A percentile compares a stretch with the other conserved stretches of the same genome.
phyloP scores from a whole-genome alignment of 2,329 filamentous ascomycete species.

The Pseudogymnoascus sp. region DNA sequence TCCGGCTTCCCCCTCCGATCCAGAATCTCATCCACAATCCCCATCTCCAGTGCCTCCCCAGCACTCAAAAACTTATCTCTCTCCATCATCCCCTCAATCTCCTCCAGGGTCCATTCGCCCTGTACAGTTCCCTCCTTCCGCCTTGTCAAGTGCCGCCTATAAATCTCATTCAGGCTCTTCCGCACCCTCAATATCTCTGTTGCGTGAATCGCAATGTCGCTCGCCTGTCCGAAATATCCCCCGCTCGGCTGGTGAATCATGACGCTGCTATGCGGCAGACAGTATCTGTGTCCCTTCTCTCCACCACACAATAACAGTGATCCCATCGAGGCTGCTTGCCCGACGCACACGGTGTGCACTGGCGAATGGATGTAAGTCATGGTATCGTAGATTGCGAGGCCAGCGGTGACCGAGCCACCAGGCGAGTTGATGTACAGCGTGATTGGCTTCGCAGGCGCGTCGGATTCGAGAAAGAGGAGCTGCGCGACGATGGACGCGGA shows the following conservation, averaged over 20 bases:
- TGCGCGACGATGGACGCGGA: slow-evolving; percentile 94
- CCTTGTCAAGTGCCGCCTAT: slow-evolving; percentile 75
- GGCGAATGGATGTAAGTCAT: slow-evolving; percentile 95
- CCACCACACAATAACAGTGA: slow-evolving; percentile 82
- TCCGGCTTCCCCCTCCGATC: slow-evolving; percentile 48
- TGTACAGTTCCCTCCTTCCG: slow-evolving; percentile 48
- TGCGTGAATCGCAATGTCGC: slow-evolving; percentile 92
- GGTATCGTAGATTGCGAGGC: slow-evolving; percentile 91
- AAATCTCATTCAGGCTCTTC: slow-evolving; percentile 82
- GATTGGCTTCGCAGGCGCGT: slow-evolving; percentile 89
- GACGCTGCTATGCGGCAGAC: slow-evolving; percentile 84
- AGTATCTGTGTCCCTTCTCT: slow-evolving; percentile 74
- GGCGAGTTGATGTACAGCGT: slow-evolving; percentile 98
- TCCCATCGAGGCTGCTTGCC: slow-evolving; percentile 92
- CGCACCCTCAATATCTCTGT: slow-evolving; percentile 89
- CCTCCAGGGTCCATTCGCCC: slow-evolving; percentile 62
- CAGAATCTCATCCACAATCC: slow-evolving; percentile 86
- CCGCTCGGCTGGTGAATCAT: slow-evolving; percentile 97
- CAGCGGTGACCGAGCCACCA: slow-evolving; percentile 83
- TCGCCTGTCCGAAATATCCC: slow-evolving; percentile 55
- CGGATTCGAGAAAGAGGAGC: slow-evolving; percentile 94
- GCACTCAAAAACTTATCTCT: slow-evolving; percentile 90
- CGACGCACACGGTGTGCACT: slow-evolving; percentile 90
- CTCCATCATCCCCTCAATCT: slow-evolving; percentile 94
- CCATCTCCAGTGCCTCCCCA: slow-evolving; percentile 78